Conservation (phyloP, 306 rosid species). For the Rosa chinensis region DNA sequence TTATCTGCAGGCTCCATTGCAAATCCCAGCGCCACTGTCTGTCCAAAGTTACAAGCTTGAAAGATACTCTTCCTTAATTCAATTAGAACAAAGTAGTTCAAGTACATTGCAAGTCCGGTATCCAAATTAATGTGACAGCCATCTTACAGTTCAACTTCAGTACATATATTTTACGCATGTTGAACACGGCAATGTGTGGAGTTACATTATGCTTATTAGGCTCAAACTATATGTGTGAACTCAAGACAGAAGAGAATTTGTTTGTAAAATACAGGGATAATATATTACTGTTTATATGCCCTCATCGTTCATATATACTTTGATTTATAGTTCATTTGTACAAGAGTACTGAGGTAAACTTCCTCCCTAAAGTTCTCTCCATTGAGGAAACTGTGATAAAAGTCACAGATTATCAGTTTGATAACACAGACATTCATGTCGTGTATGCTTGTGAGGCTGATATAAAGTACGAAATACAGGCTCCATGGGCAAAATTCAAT, state of each 20-base stretch:
- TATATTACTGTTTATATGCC: background rate
- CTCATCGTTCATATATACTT: background rate
- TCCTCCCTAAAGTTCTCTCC: background rate
- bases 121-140: background rate
- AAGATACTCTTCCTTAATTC: constrained; percentile 13
- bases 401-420: background rate
- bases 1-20: constrained; percentile 69
- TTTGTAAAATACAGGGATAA: constrained; percentile 2
- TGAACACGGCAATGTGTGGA: background rate
- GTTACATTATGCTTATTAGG: background rate
- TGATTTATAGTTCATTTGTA: background rate
- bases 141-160: background rate
- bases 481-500: background rate
- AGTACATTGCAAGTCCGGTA: background rate
- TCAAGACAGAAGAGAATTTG: background rate
- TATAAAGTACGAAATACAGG: background rate
- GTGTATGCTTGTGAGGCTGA: background rate
- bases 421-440: background rate
- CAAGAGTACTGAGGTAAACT: background rate
- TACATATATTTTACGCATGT: constrained; percentile 2
- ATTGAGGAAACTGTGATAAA: background rate
- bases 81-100: constrained; percentile 7
- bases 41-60: constrained; percentile 76
- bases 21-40: constrained; percentile 47
- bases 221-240: background rate